Evolutionary conservation across 2,329 filamentous ascomycete species (phyloP), one percentile per base, ranked within the genome.

Genomic region (Balansia obtecta): DNA sequence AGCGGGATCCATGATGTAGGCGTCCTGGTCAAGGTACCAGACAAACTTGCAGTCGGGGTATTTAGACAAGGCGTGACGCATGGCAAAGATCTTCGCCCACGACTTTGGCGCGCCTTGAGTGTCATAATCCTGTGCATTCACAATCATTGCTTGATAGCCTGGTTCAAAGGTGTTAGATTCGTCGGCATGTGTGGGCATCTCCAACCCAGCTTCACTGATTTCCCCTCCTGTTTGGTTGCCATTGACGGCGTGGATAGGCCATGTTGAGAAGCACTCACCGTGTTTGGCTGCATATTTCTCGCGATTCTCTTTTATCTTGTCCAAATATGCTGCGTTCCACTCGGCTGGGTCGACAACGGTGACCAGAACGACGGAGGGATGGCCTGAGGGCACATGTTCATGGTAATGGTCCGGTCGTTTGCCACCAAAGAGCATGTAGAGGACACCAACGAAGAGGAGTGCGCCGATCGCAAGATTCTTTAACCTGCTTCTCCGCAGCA

Each of bases 1-100:
- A 34, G 73, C 69, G 7, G 86, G 83, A 64, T 93, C 86, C 86
- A 95, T 95, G 63, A 98, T 93, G 57, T 95, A 76, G 9, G 88
- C 80, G 60, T 93, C 82, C 58, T 87, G 79, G 53, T 91, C 87
- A 15, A 98, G 80, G 63, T 85, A 88, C 84, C 91, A 97, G 64
- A 97, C 77, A 65, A 83, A 95, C 46, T 77, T 82, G 54, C 80
- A 82, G 58, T 88, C 78, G 5, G 90, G 88, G 62, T 84, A 83
- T 44, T 82, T 76, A 7, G 88, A 82, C 69, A 97, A 81, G 45
- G 91, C 91, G 66, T 98, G 91, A 53, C 93, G 85, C 63, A 94
- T 74, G 8, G 91, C 87, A 53, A 91, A 87, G 49, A 97, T 78
- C 59, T 86, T 82, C 41, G 86, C 75, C 86, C 87, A 94, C 45